phyloP scores from a whole-genome alignment of 2,329 filamentous ascomycete species.

The Paracoccidioides brasiliensis region DNA sequence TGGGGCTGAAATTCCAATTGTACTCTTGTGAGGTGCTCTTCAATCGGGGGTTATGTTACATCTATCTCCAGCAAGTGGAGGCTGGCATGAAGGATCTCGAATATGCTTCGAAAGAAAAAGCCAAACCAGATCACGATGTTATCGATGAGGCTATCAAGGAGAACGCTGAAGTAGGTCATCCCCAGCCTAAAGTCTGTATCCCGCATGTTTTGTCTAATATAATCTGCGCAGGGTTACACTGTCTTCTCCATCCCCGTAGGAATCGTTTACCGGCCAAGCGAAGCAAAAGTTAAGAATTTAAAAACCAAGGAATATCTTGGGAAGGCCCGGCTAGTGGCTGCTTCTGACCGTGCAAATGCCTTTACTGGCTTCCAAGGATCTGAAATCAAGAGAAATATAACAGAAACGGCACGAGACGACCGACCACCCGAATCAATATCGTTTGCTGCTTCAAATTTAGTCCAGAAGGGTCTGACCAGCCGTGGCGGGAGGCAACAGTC shows the following conservation, averaged over 20 bases:
- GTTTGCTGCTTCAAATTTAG: slow-evolving; percentile 82
- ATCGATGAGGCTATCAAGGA: slow-evolving; percentile 95
- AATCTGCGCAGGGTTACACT: slow-evolving; percentile 62
- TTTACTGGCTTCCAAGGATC: slow-evolving; percentile 71
- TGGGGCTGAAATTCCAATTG: slow-evolving; percentile 88
- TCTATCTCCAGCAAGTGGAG: slow-evolving; percentile 86
- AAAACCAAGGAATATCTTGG: slow-evolving; percentile 97
- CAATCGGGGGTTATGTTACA: slow-evolving; percentile 93
- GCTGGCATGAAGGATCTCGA: slow-evolving; percentile 80
- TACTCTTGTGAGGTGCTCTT: slow-evolving; percentile 97
- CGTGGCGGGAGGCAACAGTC: slow-evolving; percentile 63
- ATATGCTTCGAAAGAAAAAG: slow-evolving; percentile 89
- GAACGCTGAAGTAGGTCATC: slow-evolving; percentile 61
- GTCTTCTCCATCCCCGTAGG: slow-evolving; percentile 97
- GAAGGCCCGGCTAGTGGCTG: slow-evolving; percentile 84
- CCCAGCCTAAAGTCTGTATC: background rate
- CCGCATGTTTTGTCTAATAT: background rate
- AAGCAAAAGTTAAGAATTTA: slow-evolving; percentile 94
- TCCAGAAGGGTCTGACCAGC: slow-evolving; percentile 70
- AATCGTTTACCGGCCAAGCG: slow-evolving; percentile 87
- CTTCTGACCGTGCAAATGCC: slow-evolving; percentile 65
- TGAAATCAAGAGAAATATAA: slow-evolving; percentile 49
- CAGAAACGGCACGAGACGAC: slow-evolving; percentile 47
- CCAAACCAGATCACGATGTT: slow-evolving; percentile 89
- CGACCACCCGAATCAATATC: slow-evolving; percentile 73